Base-by-base conservation (phyloP, 129 eudicot genomes). In the Smallanthus sonchifolius region DNA sequence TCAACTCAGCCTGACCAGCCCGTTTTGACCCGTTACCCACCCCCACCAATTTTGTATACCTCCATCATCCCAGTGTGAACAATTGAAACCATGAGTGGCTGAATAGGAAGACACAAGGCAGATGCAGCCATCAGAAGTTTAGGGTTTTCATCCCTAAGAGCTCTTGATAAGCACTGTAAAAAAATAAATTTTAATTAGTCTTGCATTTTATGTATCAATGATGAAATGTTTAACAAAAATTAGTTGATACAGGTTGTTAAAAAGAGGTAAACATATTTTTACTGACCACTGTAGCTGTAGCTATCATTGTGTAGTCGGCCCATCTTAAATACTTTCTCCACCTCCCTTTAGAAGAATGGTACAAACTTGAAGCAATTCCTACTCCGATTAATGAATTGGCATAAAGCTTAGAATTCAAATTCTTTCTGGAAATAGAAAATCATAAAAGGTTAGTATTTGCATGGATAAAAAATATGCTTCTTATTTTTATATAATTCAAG, bases 41-140 rank as follows among this genome's bases (percentile, higher is more conserved):
- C 24, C 24, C 2, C 11, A 3, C 44, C 5, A 36, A 62, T 62
- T 35, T 61, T 20, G 36, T 19, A 16, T 91, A 91, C 97, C 96
- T 92, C 98, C 98, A 93, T 93, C 84, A 93, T 84, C 51, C 98
- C 96, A 10, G 98, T 93, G 72, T 93, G 98, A 79, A 90, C 96
- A 67, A 81, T 95, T 42, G 97, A 90, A 68, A 93, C 98, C 97
- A 93, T 93, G 37, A 93, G 83, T 67, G 98, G 98, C 65, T 93
- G 96, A 84, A 93, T 78, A 28, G 98, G 98, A 37, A 93, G 84
- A 66, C 84, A 74, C 70, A 93, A 56, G 47, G 97, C 98, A 59
- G 98, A 90, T 47, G 89, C 98, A 19, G 91, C 98, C 98, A 93
- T 93, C 45, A 93, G 70, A n/a, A 87, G 79, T 74, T 88, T 93